A percentile compares a stretch with the other conserved stretches of the same genome.
These are phyloP conservation scores for Pythium scleroteichum DNA, from an alignment of 352 stramenopile species.

Conservation along the genomic window DNA sequence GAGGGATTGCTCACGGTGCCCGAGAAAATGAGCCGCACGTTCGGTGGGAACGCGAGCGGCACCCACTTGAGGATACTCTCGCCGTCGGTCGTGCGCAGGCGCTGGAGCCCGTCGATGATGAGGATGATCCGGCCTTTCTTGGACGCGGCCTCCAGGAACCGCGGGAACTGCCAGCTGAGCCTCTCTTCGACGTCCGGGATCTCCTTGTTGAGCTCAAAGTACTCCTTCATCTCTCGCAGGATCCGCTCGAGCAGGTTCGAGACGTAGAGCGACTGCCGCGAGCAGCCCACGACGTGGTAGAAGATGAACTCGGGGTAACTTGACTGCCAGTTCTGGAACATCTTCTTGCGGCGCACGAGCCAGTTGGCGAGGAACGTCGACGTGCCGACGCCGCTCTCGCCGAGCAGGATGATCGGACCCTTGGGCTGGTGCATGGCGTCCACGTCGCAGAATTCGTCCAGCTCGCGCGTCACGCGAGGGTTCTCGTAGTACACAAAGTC, in stretches of 20 bases:
- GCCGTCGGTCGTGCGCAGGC: conserved; percentile 81
- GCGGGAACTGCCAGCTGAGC: conserved; percentile 90
- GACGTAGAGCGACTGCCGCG: conserved; percentile 82
- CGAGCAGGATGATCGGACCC: conserved; percentile 71
- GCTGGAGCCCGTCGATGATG: conserved; percentile 89
- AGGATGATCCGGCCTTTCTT: conserved; percentile 91
- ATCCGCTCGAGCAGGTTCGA: conserved; percentile 88
- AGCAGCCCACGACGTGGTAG: conserved; percentile 89
- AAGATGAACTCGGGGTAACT: conserved; percentile 89
- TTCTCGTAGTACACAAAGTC: conserved; percentile 84
- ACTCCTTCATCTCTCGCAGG: conserved; percentile 86
- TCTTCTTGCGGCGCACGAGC: conserved; percentile 81
- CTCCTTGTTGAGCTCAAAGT: conserved; percentile 89
- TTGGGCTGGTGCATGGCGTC: conserved; percentile 83
- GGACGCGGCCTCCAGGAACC: conserved; percentile 86
- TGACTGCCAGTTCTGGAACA: conserved; percentile 85
- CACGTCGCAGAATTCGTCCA: conserved; percentile 87
- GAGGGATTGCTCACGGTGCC: conserved; percentile 54
- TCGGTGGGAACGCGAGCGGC: conserved; percentile 82
- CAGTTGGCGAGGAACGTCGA: conserved; percentile 80
- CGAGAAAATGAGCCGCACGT: conserved; percentile 87
- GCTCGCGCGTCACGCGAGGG: conserved; percentile 51
- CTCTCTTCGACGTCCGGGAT: conserved; percentile 85
- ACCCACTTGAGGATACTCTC: conserved; percentile 92
- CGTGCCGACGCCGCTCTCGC: conserved; percentile 74